Evolutionary conservation across 106 monocot species (phyloP), one percentile per base, ranked within the genome.

Genomic region (Iris macrosiphon): DNA sequence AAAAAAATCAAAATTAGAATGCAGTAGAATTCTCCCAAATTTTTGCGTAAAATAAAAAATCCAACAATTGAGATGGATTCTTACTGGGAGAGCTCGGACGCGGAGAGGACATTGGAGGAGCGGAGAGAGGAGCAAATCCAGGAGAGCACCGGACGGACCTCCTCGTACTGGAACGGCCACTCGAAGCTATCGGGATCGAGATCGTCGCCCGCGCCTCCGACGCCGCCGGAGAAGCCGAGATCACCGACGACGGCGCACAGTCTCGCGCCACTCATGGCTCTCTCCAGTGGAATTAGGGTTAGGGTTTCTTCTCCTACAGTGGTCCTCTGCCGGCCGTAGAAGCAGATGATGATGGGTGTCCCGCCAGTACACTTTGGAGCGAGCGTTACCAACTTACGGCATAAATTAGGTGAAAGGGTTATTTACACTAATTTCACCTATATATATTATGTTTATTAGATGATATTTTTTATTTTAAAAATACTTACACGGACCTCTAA

Each of bases 81-180:
- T 22, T 79, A 99, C 91, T 81, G 91, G 2, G 87, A 75, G 52
- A 92, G 74, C 30, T 92, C 83, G 52, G 83, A 55, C 16, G 68
- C 67, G 46, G 91, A 87, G 63, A 92, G 87, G 39, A 87, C 87
- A 48, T 99, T 80, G 41, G 91, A 87, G 23, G 98, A 87, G 41
- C 87, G 87, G 67, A 99, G 85, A 45, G 54, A 78, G 38, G 87
- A 81, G 73, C 98, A 99, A 67, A 99, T 99, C 98, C 98, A 99
- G 39, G 83, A 84, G 44, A 99, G 98, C 9, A 99, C 72, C 7
- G 96, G 80, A 14, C 77, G 53, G 50, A 45, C 82, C 35, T 91
- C 91, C 39, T 99, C 91, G 76, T 83, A 84, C 87, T 99, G 98
- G 72, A 99, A 99, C 30, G 98, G 98, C 98, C 98, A 99, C 70